A percentile compares a stretch with the other conserved stretches of the same genome.
phyloP scores from a whole-genome alignment of 2,329 filamentous ascomycete species.

The Fusarium multiceps region DNA sequence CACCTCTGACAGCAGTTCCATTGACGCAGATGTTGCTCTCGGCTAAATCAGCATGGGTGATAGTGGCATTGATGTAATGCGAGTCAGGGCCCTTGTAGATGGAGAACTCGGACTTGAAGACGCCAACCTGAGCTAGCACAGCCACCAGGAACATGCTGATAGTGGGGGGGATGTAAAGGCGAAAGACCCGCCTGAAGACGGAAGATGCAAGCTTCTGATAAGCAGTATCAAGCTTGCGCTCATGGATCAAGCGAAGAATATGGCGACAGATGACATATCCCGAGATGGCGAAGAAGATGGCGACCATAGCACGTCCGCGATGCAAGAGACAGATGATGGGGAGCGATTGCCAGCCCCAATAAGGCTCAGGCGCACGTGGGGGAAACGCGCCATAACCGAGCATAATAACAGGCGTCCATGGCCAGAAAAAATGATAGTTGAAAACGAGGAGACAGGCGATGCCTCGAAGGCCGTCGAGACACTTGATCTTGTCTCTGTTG shows the following conservation, averaged over 20 bases:
- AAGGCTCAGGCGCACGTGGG: slow-evolving; percentile 51
- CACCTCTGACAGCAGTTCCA: slow-evolving; percentile 44
- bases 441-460: slow-evolving; percentile 57
- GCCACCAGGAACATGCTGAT: slow-evolving; percentile 56
- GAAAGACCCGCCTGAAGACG: slow-evolving; percentile 53
- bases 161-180: slow-evolving; percentile 55
- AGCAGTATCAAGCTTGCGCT: slow-evolving; percentile 50
- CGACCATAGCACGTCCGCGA: slow-evolving; percentile 56
- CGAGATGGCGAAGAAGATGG: slow-evolving; percentile 58
- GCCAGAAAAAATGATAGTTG: slow-evolving; percentile 57
- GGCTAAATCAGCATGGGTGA: slow-evolving; percentile 41
- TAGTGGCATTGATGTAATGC: slow-evolving; percentile 54
- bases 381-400: slow-evolving; percentile 54
- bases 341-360: slow-evolving; percentile 48
- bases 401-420: slow-evolving; percentile 55
- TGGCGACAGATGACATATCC: slow-evolving; percentile 57
- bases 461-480: slow-evolving; percentile 56
- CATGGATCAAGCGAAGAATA: slow-evolving; percentile 52
- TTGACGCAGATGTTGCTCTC: slow-evolving; percentile 45
- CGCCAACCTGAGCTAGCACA: slow-evolving; percentile 53
- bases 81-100: slow-evolving; percentile 55
- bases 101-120: slow-evolving; percentile 50
- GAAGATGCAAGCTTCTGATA: slow-evolving; percentile 53
- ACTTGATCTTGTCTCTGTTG: slow-evolving; percentile 51
- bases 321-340: slow-evolving; percentile 56